A percentile compares a stretch with the other conserved stretches of the same genome.
phyloP scores from a whole-genome alignment of 129 eudicot species.

The Ambrosia artemisiifolia region DNA sequence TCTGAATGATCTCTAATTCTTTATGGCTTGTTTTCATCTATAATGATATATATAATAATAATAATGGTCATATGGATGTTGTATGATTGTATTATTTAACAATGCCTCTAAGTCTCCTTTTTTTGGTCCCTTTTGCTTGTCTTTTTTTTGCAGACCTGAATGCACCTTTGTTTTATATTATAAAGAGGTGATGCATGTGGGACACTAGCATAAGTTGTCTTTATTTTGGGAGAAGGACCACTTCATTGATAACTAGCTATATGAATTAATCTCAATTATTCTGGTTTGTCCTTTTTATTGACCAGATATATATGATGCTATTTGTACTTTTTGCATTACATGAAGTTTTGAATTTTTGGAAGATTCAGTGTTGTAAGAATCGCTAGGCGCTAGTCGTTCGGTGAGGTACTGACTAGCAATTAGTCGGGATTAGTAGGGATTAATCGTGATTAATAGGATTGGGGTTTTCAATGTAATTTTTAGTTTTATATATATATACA shows the following conservation, averaged over 20 bases:
- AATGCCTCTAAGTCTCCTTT: conserved; percentile 6
- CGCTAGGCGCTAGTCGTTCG: too few relatives aligned
- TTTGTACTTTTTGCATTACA: not conserved
- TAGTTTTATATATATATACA: too few relatives aligned
- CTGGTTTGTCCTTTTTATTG: not conserved
- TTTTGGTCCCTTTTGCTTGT: conserved; percentile 22
- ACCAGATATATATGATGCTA: not conserved
- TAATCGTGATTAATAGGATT: too few relatives aligned
- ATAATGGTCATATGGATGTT: conserved; percentile 2
- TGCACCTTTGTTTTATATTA: not conserved
- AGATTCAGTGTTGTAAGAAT: not conserved
- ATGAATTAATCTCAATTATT: not conserved
- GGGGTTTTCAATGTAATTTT: too few relatives aligned
- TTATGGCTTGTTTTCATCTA: conserved; percentile 14
- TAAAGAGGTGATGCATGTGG: not conserved
- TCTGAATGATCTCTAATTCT: not conserved
- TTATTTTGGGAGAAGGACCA: not conserved
- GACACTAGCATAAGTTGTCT: not conserved
- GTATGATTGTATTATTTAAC: conserved; percentile 16
- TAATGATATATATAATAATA: not conserved
- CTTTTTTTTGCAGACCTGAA: conserved; percentile 3
- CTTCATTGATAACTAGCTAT: conserved; percentile 6
- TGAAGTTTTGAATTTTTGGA: not conserved
- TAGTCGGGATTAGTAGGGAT: too few relatives aligned
- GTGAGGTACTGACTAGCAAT: too few relatives aligned